Evolutionary conservation across 768 basidiomycete genomes (phyloP).

Genomic region (Kwoniella dejecticola): DNA sequence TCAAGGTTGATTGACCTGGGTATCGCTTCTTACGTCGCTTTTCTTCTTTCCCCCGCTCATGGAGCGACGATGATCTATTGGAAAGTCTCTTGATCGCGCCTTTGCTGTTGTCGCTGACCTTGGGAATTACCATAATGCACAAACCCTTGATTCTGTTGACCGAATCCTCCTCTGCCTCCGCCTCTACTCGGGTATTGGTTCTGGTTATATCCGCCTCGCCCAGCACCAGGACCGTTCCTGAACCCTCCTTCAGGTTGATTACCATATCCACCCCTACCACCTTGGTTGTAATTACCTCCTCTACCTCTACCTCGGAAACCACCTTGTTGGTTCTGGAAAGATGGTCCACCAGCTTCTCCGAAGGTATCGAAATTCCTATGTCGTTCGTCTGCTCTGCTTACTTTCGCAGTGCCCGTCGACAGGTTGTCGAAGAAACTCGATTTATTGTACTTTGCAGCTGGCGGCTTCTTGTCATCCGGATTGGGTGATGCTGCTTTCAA

Average conservation of each 20-base stretch:
- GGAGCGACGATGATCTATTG: not conserved
- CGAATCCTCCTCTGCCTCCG: constrained; percentile 3
- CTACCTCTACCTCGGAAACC: constrained; percentile 21
- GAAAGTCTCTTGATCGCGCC: constrained; percentile 3
- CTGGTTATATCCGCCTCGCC: constrained; percentile 7
- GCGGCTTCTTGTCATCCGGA: constrained; percentile 1
- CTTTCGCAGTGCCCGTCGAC: constrained; percentile 22
- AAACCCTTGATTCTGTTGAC: constrained; percentile 1
- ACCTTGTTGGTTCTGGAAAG: not conserved
- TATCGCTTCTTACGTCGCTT: constrained; percentile 1
- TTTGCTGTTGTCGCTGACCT: not conserved
- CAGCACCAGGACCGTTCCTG: constrained; percentile 11
- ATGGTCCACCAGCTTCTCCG: constrained; percentile 42
- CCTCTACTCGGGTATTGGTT: not conserved
- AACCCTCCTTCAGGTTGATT: constrained; percentile 1
- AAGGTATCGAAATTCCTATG: constrained; percentile 50
- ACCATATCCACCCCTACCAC: constrained; percentile 28
- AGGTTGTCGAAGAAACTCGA: constrained; percentile 46
- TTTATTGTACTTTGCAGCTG: constrained; percentile 34
- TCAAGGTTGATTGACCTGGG: not conserved
- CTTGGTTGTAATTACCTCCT: constrained; percentile 22
- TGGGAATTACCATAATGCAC: constrained; percentile 4
- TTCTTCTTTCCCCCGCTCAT: not conserved
- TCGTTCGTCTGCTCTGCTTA: constrained; percentile 41
- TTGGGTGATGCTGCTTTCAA: constrained; percentile 15